These are phyloP conservation scores for Brettanomyces bruxellensis DNA, from an alignment of 805 yeast genomes.

Conservation along the genomic window DNA sequence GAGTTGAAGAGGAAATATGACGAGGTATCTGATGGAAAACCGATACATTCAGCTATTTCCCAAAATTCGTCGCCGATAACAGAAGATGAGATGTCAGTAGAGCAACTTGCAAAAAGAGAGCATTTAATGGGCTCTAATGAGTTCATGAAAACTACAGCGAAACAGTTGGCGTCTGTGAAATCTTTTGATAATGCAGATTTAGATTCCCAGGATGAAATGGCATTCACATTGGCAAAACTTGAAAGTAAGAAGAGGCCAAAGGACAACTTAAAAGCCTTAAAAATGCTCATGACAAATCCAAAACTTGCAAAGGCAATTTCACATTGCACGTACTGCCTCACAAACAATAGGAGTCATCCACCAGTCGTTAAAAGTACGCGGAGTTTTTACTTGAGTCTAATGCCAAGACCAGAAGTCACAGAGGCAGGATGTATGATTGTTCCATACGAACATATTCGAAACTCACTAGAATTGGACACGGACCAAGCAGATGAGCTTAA, in stretches of 20 bases:
- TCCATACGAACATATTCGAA: conserved; percentile 32
- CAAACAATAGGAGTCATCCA: conserved; percentile 18
- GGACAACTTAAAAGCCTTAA: conserved; percentile 18
- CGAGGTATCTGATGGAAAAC: not conserved
- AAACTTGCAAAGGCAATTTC: conserved; percentile 24
- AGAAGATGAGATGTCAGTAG: conserved; percentile 28
- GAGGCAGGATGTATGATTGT: conserved; percentile 29
- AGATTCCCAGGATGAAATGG: conserved; percentile 35
- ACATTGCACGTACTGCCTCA: conserved; percentile 29
- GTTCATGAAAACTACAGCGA: conserved; percentile 15
- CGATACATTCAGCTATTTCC: not conserved
- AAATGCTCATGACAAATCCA: conserved; percentile 16
- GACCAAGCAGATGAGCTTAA: conserved; percentile 35
- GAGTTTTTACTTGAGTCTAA: conserved; percentile 27
- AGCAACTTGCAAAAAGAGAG: conserved; percentile 28
- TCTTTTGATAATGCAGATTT: conserved; percentile 27
- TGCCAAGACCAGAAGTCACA: conserved; percentile 33
- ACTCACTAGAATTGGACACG: conserved; percentile 31
- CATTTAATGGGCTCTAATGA: conserved; percentile 10
- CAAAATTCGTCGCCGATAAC: too few species aligned
- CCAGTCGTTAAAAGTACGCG: conserved; percentile 22
- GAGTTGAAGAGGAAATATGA: not conserved
- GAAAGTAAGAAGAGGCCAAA: not conserved
- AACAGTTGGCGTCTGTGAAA: conserved; percentile 28
- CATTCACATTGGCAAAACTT: conserved; percentile 19